Evolutionary conservation across 2,329 filamentous ascomycete species (phyloP), one percentile per base, ranked within the genome.

Genomic region (Claviceps cyperi): DNA sequence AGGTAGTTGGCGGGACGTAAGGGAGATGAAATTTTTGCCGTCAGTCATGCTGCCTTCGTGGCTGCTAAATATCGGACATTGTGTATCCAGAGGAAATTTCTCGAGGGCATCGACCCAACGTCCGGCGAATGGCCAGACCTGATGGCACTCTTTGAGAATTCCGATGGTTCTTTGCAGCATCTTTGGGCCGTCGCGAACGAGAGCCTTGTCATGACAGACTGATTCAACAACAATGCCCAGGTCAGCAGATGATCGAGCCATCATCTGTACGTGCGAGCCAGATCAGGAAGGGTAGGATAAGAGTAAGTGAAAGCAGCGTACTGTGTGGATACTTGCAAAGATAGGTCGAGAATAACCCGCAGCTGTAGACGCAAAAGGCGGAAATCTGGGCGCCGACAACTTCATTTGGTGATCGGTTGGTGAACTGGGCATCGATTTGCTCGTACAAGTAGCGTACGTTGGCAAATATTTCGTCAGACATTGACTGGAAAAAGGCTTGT

Each of bases 341-440:
- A 49, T 77, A 77, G 3, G 69, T 69, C 6, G 73, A 69, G 50
- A 77, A 68, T 22, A 77, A 62, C 14, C 73, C 74, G 53, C 74
- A 77, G n/a, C 67, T 74, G 48, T 77, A 77, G 13, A 77, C 72
- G 50, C 72, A 74, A 54, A 77, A 77, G 1, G 72, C 71, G 15
- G 73, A 68, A 66, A 77, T 77, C 56, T 77, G 74, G 2, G 73
- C 72, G 2, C 74, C 74, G 15, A 75, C 67, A 37, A 70, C 71
- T 53, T 75, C 73, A 35, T 74, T 69, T 0, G 66, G 62, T 1
- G 68, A 62, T 5, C 70, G 66, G 4, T 68, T 65, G 14, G 68
- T 67, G 52, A 75, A 77, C 50, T 76, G 73, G 4, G 70, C 69
- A 45, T 74, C 68, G 15, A 77, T 69, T 52, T 77, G 74, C 45